A percentile compares a stretch with the other conserved stretches of the same genome.
Conservation (phyloP, 2,329 filamentous ascomycete genomes). For the Colletotrichum sp. region DNA sequence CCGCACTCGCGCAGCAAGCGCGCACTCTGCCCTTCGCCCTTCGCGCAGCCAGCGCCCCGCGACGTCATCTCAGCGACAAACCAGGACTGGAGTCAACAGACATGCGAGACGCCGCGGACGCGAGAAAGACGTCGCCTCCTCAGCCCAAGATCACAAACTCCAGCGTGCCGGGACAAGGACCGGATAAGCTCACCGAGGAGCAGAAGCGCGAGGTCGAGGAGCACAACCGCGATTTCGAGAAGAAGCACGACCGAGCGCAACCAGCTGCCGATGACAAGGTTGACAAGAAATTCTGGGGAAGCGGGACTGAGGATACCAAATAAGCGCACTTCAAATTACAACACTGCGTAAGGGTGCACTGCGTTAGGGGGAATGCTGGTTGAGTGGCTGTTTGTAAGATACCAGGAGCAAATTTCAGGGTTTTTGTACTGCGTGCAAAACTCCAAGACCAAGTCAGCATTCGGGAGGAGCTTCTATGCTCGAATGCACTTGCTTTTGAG, state of each 20-base stretch:
- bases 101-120: conserved; percentile 1
- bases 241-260: conserved; percentile 53
- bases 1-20: background rate
- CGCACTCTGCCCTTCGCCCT: background rate
- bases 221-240: conserved; percentile 64
- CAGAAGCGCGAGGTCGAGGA: conserved; percentile 61
- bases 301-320: background rate
- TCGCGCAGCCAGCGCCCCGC: background rate
- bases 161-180: conserved; percentile 40
- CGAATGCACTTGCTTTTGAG: background rate
- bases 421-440: no score
- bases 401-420: background rate
- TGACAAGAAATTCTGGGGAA: conserved; percentile 58
- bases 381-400: background rate
- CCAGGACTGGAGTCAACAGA: conserved; percentile 10
- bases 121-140: conserved; percentile 35
- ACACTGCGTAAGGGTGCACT: no score
- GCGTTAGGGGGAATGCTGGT: background rate
- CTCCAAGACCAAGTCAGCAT: background rate
- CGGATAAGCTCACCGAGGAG: conserved; percentile 47
- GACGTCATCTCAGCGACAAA: conserved; percentile 4
- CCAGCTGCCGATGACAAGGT: conserved; percentile 54
- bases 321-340: background rate
- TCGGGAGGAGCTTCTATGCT: background rate
- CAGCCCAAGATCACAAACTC: conserved; percentile 59